Percentiles rank a stretch among this genome's conserved stretches.
phyloP scores from a whole-genome alignment of 2,329 filamentous ascomycete species.

The Colletotrichum gigasporum region DNA sequence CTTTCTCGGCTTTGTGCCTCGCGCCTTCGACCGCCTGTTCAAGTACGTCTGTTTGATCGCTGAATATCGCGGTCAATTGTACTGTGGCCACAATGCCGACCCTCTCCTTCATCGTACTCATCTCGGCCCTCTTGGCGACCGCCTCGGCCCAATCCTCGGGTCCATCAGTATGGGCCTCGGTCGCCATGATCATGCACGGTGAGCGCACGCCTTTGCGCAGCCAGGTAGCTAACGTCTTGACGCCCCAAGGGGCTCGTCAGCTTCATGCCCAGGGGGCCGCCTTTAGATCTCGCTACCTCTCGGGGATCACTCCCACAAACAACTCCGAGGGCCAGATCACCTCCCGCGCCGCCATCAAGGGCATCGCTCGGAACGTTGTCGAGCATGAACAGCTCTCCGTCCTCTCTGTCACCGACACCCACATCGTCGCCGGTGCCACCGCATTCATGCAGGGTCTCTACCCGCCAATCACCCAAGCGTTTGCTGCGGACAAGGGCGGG shows the following conservation, averaged over 20 bases:
- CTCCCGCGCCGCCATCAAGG: constrained; percentile 49
- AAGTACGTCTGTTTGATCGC: not conserved
- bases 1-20: not conserved
- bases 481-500: constrained; percentile 47
- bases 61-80: not conserved
- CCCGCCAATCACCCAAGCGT: constrained; percentile 66
- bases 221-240: constrained; percentile 47
- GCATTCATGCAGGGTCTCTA: constrained; percentile 89
- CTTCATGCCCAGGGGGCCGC: constrained; percentile 57
- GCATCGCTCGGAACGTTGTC: constrained; percentile 53
- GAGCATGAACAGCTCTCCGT: constrained; percentile 58
- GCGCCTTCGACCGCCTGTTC: not conserved
- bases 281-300: constrained; percentile 60
- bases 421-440: constrained; percentile 72
- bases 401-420: constrained; percentile 51
- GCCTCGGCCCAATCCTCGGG: constrained; percentile 42
- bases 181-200: constrained; percentile 60
- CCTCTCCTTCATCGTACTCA: constrained; percentile 31
- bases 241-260: constrained; percentile 64
- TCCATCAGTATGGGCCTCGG: constrained; percentile 58
- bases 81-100: constrained; percentile 31
- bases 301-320: constrained; percentile 35
- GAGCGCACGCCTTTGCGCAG: constrained; percentile 58
- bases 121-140: constrained; percentile 37
- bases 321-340: constrained; percentile 38